Conservation (phyloP, 345 rosid genomes). For the thale cress (Arabidopsis thaliana) region TAIR10.1 NC_003070.9:2703501-2704000, state of each 20-base stretch:
- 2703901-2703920: background rate
- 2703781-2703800: background rate
- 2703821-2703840: background rate
- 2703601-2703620: background rate
- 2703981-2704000: background rate
- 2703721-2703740: constrained; percentile 13
- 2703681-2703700: constrained; percentile 1
- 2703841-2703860: background rate
- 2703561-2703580: background rate
- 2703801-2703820: background rate
- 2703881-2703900: constrained; percentile 3
- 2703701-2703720: background rate
- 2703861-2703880: background rate
- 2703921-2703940: background rate
- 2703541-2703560: constrained; percentile 32
- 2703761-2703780: background rate
- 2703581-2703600: background rate
- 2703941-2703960: constrained; percentile 11
- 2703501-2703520: constrained; percentile 68
- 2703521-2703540: constrained; percentile 52
- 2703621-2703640: constrained; percentile 15
- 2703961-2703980: background rate
- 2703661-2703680: background rate
- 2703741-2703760: background rate
- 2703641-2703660: background rate